Percentiles rank a stretch among this genome's conserved stretches.
These are phyloP conservation scores for Aphanomyces cochlioides DNA, from an alignment of 352 stramenopile species.

Conservation along the genomic window DNA sequence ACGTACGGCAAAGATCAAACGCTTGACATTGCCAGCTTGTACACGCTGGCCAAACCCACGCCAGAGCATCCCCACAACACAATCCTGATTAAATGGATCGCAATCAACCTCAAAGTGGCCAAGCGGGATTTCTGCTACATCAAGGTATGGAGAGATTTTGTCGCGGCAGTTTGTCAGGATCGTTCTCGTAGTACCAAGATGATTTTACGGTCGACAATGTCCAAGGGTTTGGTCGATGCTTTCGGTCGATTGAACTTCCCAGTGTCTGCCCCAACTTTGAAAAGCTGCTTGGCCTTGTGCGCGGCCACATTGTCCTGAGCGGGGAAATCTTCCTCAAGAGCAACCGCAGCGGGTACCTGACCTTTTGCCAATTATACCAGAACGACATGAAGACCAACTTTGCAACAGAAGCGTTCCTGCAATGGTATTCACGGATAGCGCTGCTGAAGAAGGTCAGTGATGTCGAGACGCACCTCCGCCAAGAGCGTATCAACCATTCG, in stretches of 20 bases:
- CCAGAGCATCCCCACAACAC: slow-evolving; percentile 73
- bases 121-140: slow-evolving; percentile 81
- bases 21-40: slow-evolving; percentile 30
- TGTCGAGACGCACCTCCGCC: too few relatives aligned
- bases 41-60: slow-evolving; percentile 56
- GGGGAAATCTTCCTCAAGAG: slow-evolving; percentile 54
- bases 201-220: slow-evolving; percentile 63
- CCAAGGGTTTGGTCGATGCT: slow-evolving; percentile 51
- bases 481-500: too few relatives aligned
- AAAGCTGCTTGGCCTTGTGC: slow-evolving; percentile 52
- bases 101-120: slow-evolving; percentile 62
- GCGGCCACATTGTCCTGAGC: slow-evolving; percentile 66
- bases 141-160: background rate
- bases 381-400: too few relatives aligned
- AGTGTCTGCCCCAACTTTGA: slow-evolving; percentile 51
- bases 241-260: slow-evolving; percentile 59
- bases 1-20: slow-evolving; percentile 68
- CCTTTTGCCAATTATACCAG: too few relatives aligned
- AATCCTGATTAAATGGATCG: slow-evolving; percentile 75
- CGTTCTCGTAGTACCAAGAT: slow-evolving; percentile 60
- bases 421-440: too few relatives aligned
- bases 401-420: too few relatives aligned
- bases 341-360: too few relatives aligned
- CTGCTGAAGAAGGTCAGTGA: too few relatives aligned
- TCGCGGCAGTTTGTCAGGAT: background rate